Percentiles rank a stretch among this genome's conserved stretches.
phyloP scores from a whole-genome alignment of 495 filamentous ascomycete genomes.

The Ramalina peruviana region DNA sequence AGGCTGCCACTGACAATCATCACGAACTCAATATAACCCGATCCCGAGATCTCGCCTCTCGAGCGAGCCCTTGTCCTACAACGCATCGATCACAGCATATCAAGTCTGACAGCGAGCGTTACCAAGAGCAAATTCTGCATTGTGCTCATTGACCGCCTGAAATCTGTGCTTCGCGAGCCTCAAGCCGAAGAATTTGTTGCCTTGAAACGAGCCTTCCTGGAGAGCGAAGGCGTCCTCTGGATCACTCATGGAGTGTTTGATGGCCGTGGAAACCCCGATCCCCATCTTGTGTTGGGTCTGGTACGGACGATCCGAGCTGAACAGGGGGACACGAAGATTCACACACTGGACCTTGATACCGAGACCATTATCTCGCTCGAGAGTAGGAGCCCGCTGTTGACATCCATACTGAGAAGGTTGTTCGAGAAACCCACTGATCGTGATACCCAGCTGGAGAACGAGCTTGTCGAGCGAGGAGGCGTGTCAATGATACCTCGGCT shows the following conservation, averaged over 20 bases:
- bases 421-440: constrained; percentile 7
- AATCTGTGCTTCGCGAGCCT: constrained; percentile 3
- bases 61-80: too few relatives aligned
- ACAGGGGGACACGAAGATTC: constrained; percentile 15
- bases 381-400: constrained; percentile 5
- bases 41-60: too few relatives aligned
- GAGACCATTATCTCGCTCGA: not conserved
- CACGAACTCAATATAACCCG: too few relatives aligned
- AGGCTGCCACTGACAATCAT: too few relatives aligned
- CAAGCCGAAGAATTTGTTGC: constrained; percentile 1
- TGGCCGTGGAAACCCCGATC: constrained; percentile 13
- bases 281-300: constrained; percentile 17
- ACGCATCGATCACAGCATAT: too few relatives aligned
- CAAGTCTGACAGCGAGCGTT: too few relatives aligned
- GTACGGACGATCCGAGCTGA: constrained; percentile 23
- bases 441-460: constrained; percentile 7
- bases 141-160: constrained; percentile 11
- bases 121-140: constrained; percentile 11
- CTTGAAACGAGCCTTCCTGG: constrained; percentile 16
- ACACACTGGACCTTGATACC: constrained; percentile 20
- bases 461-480: constrained; percentile 18
- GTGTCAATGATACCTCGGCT: constrained; percentile 17
- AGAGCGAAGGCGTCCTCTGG: constrained; percentile 20
- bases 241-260: constrained; percentile 15
- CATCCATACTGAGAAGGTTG: constrained; percentile 7